Percentiles rank a stretch among this genome's conserved stretches.
phyloP scores from a whole-genome alignment of 345 rosid species.

The Abelmoschus esculentus region DNA sequence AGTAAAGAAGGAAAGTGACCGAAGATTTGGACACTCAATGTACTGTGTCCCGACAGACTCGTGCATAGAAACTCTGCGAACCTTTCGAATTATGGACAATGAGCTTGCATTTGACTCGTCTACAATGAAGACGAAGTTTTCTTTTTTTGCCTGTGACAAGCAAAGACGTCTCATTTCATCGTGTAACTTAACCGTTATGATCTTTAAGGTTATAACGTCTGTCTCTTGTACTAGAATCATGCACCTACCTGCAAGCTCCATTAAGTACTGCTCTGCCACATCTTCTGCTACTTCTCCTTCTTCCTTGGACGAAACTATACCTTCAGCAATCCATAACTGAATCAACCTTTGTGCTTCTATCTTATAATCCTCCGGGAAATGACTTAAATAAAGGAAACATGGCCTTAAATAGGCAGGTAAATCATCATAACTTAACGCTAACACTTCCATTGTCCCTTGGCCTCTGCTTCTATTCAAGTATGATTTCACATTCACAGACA shows the following conservation, averaged over 20 bases:
- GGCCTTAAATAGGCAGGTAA: slow-evolving; percentile 17
- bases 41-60: too few relatives aligned
- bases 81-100: too few relatives aligned
- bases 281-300: neutral
- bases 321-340: slow-evolving; percentile 42
- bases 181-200: too few relatives aligned
- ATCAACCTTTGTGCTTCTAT: slow-evolving; percentile 23
- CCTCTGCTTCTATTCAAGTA: slow-evolving; percentile 4
- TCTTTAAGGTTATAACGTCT: neutral
- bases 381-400: neutral
- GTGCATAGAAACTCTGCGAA: too few relatives aligned
- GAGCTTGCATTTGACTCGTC: too few relatives aligned
- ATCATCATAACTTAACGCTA: slow-evolving; percentile 26
- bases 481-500: slow-evolving; percentile 5
- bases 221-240: neutral
- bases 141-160: too few relatives aligned
- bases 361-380: slow-evolving; percentile 11
- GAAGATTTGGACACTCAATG: too few relatives aligned
- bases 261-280: too few relatives aligned
- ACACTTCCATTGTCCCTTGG: neutral
- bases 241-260: neutral
- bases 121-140: too few relatives aligned
- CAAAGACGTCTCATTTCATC: too few relatives aligned
- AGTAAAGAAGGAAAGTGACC: too few relatives aligned
- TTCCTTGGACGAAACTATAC: slow-evolving; percentile 1